These are phyloP conservation scores for Xerophyta viscosa DNA, from an alignment of 106 monocot species.

Conservation along the genomic window DNA sequence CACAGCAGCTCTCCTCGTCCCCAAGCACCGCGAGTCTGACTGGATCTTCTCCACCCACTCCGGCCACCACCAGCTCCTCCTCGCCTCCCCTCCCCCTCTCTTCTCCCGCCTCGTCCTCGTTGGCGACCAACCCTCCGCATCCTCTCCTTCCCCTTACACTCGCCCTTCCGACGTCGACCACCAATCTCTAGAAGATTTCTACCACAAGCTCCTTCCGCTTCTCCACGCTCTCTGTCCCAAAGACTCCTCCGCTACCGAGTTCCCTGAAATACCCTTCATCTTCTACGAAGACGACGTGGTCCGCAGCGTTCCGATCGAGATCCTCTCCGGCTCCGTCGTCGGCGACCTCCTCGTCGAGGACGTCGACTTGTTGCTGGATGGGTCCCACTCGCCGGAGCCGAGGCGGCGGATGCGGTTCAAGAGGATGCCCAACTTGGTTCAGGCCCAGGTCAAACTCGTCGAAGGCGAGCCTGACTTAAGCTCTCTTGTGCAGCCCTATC, in stretches of 20 bases:
- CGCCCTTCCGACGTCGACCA: conserved; percentile 7
- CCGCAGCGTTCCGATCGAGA: conserved; percentile 30
- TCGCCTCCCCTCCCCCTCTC: conserved; percentile 15
- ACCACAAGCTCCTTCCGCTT: conserved; percentile 37
- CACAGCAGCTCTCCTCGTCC: conserved; percentile 57
- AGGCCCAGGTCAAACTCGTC: conserved; percentile 56
- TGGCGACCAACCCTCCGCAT: conserved; percentile 16
- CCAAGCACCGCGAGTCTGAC: conserved; percentile 53
- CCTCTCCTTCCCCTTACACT: conserved; percentile 11
- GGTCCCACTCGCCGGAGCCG: conserved; percentile 13
- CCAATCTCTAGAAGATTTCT: conserved; percentile 1
- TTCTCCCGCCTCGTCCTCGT: conserved; percentile 65
- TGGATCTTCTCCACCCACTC: conserved; percentile 64
- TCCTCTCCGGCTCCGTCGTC: conserved; percentile 27
- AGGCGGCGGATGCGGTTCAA: conserved; percentile 73
- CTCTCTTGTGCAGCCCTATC: conserved; percentile 72
- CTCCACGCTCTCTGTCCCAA: conserved; percentile 64
- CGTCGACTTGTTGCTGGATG: conserved; percentile 32
- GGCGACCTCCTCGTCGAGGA: conserved; percentile 88
- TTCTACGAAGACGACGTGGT: conserved; percentile 61
- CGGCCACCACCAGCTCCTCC: conserved; percentile 67
- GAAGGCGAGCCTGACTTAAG: conserved; percentile 11
- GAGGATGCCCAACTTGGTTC: conserved; percentile 77
- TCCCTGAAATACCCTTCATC: conserved; percentile 59
- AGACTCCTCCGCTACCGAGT: conserved; percentile 15